Conservation (phyloP, 2,329 filamentous ascomycete species). For the Cercospora nicotianae region DNA sequence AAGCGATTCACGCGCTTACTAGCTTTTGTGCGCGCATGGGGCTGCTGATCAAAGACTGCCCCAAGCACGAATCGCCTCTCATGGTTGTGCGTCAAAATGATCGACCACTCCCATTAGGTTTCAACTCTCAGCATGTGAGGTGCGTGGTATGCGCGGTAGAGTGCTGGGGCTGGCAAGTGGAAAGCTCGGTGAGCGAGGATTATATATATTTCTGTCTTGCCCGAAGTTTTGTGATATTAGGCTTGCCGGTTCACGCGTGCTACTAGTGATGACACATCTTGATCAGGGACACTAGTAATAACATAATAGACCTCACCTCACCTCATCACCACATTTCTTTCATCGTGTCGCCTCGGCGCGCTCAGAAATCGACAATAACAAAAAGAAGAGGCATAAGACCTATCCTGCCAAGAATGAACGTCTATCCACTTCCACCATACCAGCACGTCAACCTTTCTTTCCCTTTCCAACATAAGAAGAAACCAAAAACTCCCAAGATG, state of each 20-base stretch:
- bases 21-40: not conserved
- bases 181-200: not conserved
- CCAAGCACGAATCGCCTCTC: not conserved
- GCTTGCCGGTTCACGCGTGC: not conserved
- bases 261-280: not conserved
- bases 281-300: not conserved
- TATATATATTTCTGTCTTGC: conserved; percentile 1
- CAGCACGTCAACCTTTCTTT: not conserved
- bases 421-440: not conserved
- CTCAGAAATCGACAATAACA: not conserved
- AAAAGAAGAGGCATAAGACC: not conserved
- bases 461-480: not conserved
- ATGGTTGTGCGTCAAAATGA: not conserved
- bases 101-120: not conserved
- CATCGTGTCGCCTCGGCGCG: not conserved
- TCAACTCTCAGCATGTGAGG: not conserved
- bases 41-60: not conserved
- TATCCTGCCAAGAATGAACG: not conserved
- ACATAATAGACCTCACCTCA: not conserved
- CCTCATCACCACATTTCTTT: not conserved
- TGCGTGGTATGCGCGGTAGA: not conserved
- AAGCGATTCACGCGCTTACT: not conserved
- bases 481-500: not conserved
- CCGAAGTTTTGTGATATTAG: not conserved
- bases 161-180: not conserved